phyloP scores from a whole-genome alignment of 805 yeast genomes.

The Metschnikowia bowlesiae region DNA sequence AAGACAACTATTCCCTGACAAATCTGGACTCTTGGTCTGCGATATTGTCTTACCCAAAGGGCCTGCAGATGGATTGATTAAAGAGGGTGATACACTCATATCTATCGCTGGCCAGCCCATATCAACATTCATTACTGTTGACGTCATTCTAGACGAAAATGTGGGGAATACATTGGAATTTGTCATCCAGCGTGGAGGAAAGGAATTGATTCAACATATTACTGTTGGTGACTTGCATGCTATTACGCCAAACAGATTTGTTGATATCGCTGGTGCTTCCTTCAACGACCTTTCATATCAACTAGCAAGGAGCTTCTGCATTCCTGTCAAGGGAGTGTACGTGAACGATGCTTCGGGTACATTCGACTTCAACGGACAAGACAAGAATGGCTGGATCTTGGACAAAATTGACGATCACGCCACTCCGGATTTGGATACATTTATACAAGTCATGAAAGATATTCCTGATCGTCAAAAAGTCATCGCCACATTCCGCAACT shows the following conservation, averaged over 20 bases:
- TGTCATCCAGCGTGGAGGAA: slow-evolving; percentile 54
- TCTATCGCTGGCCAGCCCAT: slow-evolving; percentile 64
- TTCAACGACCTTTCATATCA: slow-evolving; percentile 86
- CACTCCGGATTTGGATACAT: slow-evolving; percentile 69
- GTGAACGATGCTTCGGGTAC: slow-evolving; percentile 75
- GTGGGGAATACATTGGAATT: slow-evolving; percentile 58
- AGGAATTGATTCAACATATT: slow-evolving; percentile 46
- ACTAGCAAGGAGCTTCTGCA: slow-evolving; percentile 76
- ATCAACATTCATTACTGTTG: slow-evolving; percentile 73
- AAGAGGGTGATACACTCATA: slow-evolving; percentile 82
- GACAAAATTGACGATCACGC: slow-evolving; percentile 73
- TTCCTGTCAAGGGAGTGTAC: slow-evolving; percentile 83
- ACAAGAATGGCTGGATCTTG: slow-evolving; percentile 73
- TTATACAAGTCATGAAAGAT: slow-evolving; percentile 69
- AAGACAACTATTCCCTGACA: slow-evolving; percentile 63
- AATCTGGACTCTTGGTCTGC: slow-evolving; percentile 79
- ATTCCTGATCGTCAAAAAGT: slow-evolving; percentile 77
- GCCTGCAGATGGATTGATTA: slow-evolving; percentile 67
- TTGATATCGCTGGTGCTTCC: slow-evolving; percentile 81
- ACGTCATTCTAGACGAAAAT: slow-evolving; percentile 68
- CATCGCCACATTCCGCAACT: slow-evolving; percentile 66
- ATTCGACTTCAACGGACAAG: slow-evolving; percentile 55
- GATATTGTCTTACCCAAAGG: slow-evolving; percentile 80
- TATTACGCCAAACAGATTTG: slow-evolving; percentile 77
- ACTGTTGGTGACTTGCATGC: slow-evolving; percentile 70